These are phyloP conservation scores for Phellinidium pouzarii DNA, from an alignment of 1,284 basidiomycete species.

Conservation along the genomic window DNA sequence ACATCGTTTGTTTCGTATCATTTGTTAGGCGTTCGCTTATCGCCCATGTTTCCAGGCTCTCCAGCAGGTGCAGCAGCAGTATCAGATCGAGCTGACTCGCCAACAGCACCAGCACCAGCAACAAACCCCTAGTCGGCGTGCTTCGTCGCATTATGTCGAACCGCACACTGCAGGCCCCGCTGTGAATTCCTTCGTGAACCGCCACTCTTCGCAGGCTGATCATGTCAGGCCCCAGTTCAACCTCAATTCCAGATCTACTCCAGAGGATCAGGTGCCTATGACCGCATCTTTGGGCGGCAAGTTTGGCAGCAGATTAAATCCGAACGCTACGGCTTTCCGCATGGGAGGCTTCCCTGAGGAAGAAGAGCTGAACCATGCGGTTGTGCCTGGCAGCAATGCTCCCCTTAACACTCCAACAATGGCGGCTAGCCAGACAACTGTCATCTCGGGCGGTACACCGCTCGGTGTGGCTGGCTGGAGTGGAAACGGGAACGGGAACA, in stretches of 20 bases:
- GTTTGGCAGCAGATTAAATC: conserved; percentile 49
- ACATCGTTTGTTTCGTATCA: conserved; percentile 2
- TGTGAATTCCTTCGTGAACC: conserved; percentile 55
- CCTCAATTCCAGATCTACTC: conserved; percentile 30
- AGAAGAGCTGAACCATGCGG: conserved; percentile 34
- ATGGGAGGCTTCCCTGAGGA: conserved; percentile 32
- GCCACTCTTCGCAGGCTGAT: conserved; percentile 61
- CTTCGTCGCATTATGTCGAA: conserved; percentile 6
- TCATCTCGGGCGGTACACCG: conserved; percentile 64
- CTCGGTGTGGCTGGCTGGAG: conserved; percentile 42
- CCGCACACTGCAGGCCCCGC: conserved; percentile 66
- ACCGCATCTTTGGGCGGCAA: conserved; percentile 69
- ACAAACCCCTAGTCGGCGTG: conserved; percentile 20
- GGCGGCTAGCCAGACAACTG: conserved; percentile 50
- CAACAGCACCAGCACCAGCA: conserved; percentile 31
- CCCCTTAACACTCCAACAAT: conserved; percentile 37
- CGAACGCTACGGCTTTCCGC: conserved; percentile 41
- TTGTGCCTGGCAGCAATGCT: conserved; percentile 25
- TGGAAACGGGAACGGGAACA: conserved; percentile 1
- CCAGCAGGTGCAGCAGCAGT: conserved; percentile 47
- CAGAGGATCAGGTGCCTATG: conserved; percentile 64
- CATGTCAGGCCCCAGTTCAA: conserved; percentile 49
- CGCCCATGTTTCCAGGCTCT: conserved; percentile 35
- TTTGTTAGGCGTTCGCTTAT: conserved; percentile 10
- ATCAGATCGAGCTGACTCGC: conserved; percentile 48